These are phyloP conservation scores for Cyclanthera cordifolia DNA, from an alignment of 306 rosid species.

Conservation along the genomic window DNA sequence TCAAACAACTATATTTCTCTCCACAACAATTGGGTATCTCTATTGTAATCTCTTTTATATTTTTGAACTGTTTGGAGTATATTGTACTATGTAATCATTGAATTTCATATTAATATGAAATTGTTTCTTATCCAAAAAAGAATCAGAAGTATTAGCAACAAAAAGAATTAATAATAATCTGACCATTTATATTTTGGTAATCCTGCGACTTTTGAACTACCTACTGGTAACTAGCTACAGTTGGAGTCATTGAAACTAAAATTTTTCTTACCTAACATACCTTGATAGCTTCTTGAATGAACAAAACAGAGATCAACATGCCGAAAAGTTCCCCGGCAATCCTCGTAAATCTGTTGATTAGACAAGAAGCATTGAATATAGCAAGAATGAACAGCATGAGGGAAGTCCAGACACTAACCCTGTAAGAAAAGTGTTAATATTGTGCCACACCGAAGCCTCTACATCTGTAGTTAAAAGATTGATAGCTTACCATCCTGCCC, in stretches of 20 bases:
- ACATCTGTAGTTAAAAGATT: background rate
- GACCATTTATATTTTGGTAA: background rate
- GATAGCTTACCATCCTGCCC: conserved; percentile 71
- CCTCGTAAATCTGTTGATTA: conserved; percentile 72
- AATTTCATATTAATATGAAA: too few species aligned
- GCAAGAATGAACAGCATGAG: conserved; percentile 59
- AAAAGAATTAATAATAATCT: too few species aligned
- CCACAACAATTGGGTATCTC: too few species aligned
- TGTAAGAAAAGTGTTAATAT: conserved; percentile 20
- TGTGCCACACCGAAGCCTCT: conserved; percentile 6
- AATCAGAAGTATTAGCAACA: too few species aligned
- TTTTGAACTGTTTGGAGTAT: too few species aligned
- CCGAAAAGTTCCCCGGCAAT: conserved; percentile 81
- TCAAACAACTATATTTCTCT: too few species aligned
- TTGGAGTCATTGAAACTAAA: background rate
- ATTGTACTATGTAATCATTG: too few species aligned
- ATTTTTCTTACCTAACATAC: conserved; percentile 20
- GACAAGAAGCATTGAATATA: conserved; percentile 59
- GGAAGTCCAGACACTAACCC: conserved; percentile 91
- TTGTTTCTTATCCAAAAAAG: too few species aligned
- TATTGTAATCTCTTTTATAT: too few species aligned
- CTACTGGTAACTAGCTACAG: background rate
- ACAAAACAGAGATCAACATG: conserved; percentile 70
- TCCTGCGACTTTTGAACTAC: background rate
- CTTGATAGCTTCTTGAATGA: conserved; percentile 83